Conservation (phyloP, 495 filamentous ascomycete species). For the Aspergillus campestris region DNA sequence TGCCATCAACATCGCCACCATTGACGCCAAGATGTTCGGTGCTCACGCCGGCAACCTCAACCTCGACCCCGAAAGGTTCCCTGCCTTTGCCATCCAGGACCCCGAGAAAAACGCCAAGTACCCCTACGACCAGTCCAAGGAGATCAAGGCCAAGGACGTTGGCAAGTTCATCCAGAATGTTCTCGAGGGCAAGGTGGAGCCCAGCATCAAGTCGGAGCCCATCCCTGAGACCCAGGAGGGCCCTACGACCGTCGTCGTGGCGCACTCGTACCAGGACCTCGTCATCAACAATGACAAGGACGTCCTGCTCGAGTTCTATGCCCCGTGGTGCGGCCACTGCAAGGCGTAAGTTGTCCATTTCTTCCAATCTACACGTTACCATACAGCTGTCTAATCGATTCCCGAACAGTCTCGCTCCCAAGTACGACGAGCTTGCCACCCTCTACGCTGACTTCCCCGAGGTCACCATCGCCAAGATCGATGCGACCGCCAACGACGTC, state of each 20-base stretch:
- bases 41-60: constrained; percentile 96
- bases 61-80: constrained; percentile 90
- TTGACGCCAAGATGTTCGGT: constrained; percentile 91
- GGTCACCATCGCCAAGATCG: constrained; percentile 94
- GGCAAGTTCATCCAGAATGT: constrained; percentile 83
- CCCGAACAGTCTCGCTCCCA: constrained; percentile 48
- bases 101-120: constrained; percentile 94
- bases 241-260: constrained; percentile 80
- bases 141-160: constrained; percentile 67
- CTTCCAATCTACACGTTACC: background rate
- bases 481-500: constrained; percentile 93
- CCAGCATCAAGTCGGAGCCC: constrained; percentile 96
- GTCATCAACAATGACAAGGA: constrained; percentile 94
- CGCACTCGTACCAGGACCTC: constrained; percentile 86
- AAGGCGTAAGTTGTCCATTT: constrained; percentile 54
- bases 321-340: constrained; percentile 99
- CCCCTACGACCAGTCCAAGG: constrained; percentile 80
- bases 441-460: constrained; percentile 68
- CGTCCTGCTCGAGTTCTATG: constrained; percentile 97
- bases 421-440: constrained; percentile 73
- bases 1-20: constrained; percentile 91
- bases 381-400: constrained; percentile 9
- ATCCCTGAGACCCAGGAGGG: constrained; percentile 94
- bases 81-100: constrained; percentile 96
- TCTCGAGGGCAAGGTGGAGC: constrained; percentile 77